phyloP scores from a whole-genome alignment of 2,329 filamentous ascomycete genomes.

The Penicillium crustosum region DNA sequence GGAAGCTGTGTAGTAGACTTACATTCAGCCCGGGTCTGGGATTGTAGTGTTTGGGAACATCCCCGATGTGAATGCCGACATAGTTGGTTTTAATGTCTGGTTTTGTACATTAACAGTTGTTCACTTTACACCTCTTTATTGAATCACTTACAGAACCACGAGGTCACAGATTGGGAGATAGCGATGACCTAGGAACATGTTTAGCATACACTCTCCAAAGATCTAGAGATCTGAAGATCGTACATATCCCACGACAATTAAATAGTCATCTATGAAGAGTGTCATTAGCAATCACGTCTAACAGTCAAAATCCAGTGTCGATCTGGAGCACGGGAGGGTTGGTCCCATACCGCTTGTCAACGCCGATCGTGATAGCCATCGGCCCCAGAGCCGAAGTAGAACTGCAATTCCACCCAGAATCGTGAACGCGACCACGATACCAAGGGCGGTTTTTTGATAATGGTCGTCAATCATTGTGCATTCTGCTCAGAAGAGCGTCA shows the following conservation, averaged over 20 bases:
- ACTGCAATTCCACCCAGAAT: conserved; percentile 26
- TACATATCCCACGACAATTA: conserved; percentile 29
- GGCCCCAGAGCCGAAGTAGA: conserved; percentile 28
- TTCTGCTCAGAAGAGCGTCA: background rate
- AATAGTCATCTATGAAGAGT: conserved; percentile 22
- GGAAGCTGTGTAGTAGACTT: background rate
- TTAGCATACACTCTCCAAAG: background rate
- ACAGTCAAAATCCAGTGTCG: background rate
- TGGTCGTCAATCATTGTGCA: conserved; percentile 24
- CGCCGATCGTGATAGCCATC: conserved; percentile 22
- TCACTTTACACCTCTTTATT: background rate
- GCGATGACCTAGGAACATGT: conserved; percentile 17
- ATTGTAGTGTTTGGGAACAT: conserved; percentile 23
- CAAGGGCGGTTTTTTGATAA: conserved; percentile 26
- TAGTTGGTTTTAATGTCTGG: conserved; percentile 30
- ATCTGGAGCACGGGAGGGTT: conserved; percentile 1
- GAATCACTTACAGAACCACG: conserved; percentile 28
- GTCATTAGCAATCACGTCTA: background rate
- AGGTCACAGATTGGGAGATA: conserved; percentile 23
- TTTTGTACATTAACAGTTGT: background rate
- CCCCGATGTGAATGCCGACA: conserved; percentile 26
- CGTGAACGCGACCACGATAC: conserved; percentile 26
- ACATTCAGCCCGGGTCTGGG: conserved; percentile 18
- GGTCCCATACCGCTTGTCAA: conserved; percentile 21
- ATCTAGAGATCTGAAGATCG: background rate